Base-by-base conservation (phyloP, 139 green algal species). In the Tetraselmis chui region DNA sequence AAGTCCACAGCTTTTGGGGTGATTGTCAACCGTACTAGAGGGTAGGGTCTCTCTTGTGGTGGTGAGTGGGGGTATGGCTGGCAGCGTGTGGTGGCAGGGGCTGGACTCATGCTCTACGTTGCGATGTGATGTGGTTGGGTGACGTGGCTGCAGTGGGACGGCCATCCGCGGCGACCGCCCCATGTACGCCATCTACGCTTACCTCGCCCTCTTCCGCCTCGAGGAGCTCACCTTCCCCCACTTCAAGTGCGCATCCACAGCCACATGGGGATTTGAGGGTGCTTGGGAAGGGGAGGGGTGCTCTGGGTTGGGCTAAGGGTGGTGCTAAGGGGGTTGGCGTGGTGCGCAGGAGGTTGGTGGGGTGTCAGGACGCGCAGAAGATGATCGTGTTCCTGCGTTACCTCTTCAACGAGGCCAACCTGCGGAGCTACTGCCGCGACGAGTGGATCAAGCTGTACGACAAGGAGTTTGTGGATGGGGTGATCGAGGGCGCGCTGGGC, bases 371-470 rank as follows among this genome's bases (percentile, higher is more conserved):
- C 29, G 78, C 89, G 2, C 90, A 94, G 78, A 95, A 95, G 86
- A 93, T 94, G 87, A 76, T 91, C 28, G 87, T 93, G 30, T 87
- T 95, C 28, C 80, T 96, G 29, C 77, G 85, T 5, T 96, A 91
- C 78, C 29, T 94, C 1, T 94, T 94, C 79, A 83, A 94, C 67
- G 79, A 82, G 32, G 28, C 87, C 26, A 88, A 84, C 2, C 80
- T 96, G 1, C 74, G 85, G 28, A 81, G 88, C 22, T 84, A 82
- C 23, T 88, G 89, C 32, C 84, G 87, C 31, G 88, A 96, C 67
- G 87, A 93, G 81, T 95, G 91, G 91, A 85, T 96, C n/a, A 93
- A 92, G 45, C 45, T 67, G 45, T 67, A 67, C 45, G 45, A 67
- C 45, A 67, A 67, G 29, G 76, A 81, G 59, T 86, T 79, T 81